phyloP scores from a whole-genome alignment of 176 grass and related monocot species.

The Oryza meridionalis region DNA sequence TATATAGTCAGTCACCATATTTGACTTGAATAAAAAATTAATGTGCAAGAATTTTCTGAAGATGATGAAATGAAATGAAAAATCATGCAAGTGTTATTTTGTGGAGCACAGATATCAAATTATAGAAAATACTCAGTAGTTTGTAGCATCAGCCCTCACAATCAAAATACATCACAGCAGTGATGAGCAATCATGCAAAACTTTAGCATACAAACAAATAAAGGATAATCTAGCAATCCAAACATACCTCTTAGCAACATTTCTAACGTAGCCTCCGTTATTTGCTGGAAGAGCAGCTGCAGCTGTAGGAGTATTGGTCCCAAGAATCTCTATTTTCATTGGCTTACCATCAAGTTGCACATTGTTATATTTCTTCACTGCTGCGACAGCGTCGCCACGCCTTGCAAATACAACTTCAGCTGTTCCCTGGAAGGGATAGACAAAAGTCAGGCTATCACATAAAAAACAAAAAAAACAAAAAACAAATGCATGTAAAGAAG shows the following conservation, averaged over 20 bases:
- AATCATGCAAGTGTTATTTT: neutral
- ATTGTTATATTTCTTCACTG: slow-evolving; percentile 89
- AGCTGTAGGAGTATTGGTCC: slow-evolving; percentile 71
- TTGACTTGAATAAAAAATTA: neutral
- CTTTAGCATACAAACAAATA: neutral
- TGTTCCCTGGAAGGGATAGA: slow-evolving; percentile 61
- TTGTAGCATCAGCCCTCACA: neutral
- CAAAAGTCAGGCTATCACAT: slow-evolving; percentile 9
- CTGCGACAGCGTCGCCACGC: slow-evolving; percentile 70
- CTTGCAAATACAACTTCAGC: slow-evolving; percentile 95
- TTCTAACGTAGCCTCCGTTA: slow-evolving; percentile 48
- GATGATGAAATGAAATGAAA: neutral
- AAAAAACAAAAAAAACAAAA: slow-evolving; percentile 13
- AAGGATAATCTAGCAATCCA: neutral
- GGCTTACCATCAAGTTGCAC: slow-evolving; percentile 98
- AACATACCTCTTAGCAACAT: slow-evolving; percentile 65
- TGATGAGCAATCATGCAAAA: neutral
- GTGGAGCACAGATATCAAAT: neutral
- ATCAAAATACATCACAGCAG: neutral
- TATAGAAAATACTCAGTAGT: neutral
- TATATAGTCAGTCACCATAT: neutral
- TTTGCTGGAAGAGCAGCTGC: slow-evolving; percentile 49
- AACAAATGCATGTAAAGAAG: neutral
- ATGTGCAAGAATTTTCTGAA: neutral
- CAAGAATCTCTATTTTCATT: slow-evolving; percentile 96